Base-by-base conservation (phyloP, 768 basidiomycete species). In the Infundibulicybe gibba region DNA sequence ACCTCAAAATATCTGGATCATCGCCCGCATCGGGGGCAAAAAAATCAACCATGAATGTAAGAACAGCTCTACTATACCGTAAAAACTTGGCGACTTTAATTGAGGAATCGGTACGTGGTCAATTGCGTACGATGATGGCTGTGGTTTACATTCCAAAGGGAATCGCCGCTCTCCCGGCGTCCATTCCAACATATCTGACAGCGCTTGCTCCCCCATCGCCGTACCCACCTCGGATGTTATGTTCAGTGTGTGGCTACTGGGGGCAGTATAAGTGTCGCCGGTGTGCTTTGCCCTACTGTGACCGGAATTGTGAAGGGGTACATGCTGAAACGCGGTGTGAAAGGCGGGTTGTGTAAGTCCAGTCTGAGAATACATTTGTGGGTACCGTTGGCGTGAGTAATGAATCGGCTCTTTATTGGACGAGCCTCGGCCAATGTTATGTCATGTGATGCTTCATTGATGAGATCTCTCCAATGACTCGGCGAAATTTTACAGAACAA, bases 241-340 rank as follows among this genome's bases (percentile, higher is more conserved):
- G 91, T 59, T 81, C 88, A n/a, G 86, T 92, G 19, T 93, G 91
- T 54, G 89, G 91, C 2, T 92, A 88, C 62, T 87, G 80, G 78
- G 90, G 87, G 5, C 70, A 71, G 3, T 93, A 94, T 60, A 83
- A 77, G 46, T 94, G 91, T 67, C 78, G 76, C 50, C 79, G 77
- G 54, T 93, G 91, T 64, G 80, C 81, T 0, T 72, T 90, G 73
- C 71, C 83, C 2, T 92, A 83, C 53, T 93, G 91, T 53, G 83
- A 85, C 61, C 66, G 72, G 35, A 81, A 80, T 46, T 94, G 91
- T 56, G 79, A 85, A 57, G 68, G 69, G 15, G 79, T 87, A 3
- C 91, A 94, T 54, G 70, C 75, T 20, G 91, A 93, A 64, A 90
- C 86, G 17, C 75, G 88, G 31, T 93, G 91, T 61, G 90, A 93